Evolutionary conservation across 2,329 filamentous ascomycete species (phyloP), one percentile per base, ranked within the genome.

Genomic region (Rachicladosporium sp.): DNA sequence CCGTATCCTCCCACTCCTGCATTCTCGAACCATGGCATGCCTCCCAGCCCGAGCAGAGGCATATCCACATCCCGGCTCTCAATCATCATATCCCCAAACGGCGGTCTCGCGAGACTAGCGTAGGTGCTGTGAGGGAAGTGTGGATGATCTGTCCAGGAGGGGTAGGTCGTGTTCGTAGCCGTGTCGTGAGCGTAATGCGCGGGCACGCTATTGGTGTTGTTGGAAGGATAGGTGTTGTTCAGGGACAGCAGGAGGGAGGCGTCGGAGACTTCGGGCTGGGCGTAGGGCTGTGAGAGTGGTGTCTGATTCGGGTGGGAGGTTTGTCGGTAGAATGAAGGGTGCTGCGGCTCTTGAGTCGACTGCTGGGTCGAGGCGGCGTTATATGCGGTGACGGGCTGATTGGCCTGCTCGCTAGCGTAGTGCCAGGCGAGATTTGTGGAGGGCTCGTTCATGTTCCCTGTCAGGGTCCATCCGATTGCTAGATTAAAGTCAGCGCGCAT

Each of bases 391-490:
- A 12, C 31, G 19, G 19, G n/a, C 23, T 37, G 48, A 10, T 47
- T 47, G 38, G 53, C 41, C 27, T 51, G 48, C 47, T 51, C 63
- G 41, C 70, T 78, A 43, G 83, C 78, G 55, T 86, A 93, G 54
- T 93, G 74, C 41, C 89, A 72, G 1, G 85, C 88, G 4, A 93
- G 65, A 53, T 84, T 91, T 0, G 85, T 86, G 46, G 78, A 87
- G 1, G 84, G 81, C 3, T 84, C 91, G 53, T 93, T 86, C 40
- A 84, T 87, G 1, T 81, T 89, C 10, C 86, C 86, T 0, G 86
- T 86, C n/a, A 93, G 64, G 6, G 84, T 87, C 81, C 83, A 93
- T 1, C 84, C 86, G 43, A 93, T 84, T 1, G 76, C 73, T 71
- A 40, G 39, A 12, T 31, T 27, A 2, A 27, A 10, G 35, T 42